Percentiles rank a stretch among this genome's conserved stretches.
phyloP scores from a whole-genome alignment of 139 green algal species.

The Coelastrella sp. region DNA sequence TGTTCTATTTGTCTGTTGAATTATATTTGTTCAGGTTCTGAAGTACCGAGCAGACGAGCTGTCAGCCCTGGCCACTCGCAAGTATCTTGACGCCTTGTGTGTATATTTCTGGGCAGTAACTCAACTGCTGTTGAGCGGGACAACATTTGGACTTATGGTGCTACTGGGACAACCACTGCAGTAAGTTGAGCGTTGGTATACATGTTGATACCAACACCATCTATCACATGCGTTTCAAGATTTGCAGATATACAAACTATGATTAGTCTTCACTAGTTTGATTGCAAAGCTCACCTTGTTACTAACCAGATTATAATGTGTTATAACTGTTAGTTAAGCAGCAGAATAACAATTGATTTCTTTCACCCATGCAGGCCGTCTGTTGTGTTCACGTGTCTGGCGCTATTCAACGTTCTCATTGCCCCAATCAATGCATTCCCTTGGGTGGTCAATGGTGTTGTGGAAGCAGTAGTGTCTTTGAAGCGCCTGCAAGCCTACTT shows the following conservation, averaged over 20 bases:
- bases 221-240: no score
- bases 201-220: no score
- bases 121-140: conserved; percentile 75
- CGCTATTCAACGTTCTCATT: conserved; percentile 92
- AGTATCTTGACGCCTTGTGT: conserved; percentile 94
- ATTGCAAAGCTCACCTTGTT: no score
- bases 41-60: not conserved
- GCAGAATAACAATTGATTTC: no score
- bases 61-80: conserved; percentile 59
- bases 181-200: no score
- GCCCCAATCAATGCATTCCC: conserved; percentile 74
- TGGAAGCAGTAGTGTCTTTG: conserved; percentile 83
- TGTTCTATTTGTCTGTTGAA: not conserved
- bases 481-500: conserved; percentile 65
- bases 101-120: conserved; percentile 93
- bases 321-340: no score
- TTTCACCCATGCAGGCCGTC: conserved; percentile 7
- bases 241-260: no score
- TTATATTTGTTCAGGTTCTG: not conserved
- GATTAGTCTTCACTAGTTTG: no score
- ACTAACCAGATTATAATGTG: no score
- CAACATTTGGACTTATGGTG: conserved; percentile 76
- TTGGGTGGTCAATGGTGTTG: conserved; percentile 88
- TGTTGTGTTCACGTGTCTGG: conserved; percentile 80
- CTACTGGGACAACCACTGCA: conserved; percentile 68